Conservation (phyloP, 148 eudicot genomes). For the Cornus controversa region DNA sequence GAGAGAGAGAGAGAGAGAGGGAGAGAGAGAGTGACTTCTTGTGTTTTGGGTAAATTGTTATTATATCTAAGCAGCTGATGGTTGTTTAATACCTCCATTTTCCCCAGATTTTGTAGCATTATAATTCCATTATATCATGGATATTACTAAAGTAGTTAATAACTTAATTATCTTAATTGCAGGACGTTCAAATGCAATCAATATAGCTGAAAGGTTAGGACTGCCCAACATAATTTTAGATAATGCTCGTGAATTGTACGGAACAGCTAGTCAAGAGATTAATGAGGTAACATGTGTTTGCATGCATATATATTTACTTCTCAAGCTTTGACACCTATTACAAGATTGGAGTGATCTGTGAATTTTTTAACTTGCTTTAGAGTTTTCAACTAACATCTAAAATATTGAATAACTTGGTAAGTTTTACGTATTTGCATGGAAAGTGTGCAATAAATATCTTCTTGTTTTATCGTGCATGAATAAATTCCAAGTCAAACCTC, state of each 20-base stretch:
- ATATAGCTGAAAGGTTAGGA: constrained; percentile 89
- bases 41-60: background rate
- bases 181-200: constrained; percentile 99
- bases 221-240: constrained; percentile 54
- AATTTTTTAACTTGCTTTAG: background rate
- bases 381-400: background rate
- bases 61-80: background rate
- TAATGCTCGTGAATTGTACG: constrained; percentile 77
- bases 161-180: constrained; percentile 12
- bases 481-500: background rate
- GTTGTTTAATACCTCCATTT: background rate
- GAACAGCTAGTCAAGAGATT: constrained; percentile 87
- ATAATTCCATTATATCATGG: background rate
- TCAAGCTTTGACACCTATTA: background rate
- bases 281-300: constrained; percentile 64
- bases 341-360: background rate
- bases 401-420: background rate
- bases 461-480: background rate
- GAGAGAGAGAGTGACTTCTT: background rate
- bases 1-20: background rate
- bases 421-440: background rate
- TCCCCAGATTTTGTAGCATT: background rate
- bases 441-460: background rate
- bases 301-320: background rate
- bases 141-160: background rate